These are phyloP conservation scores for Dictyostelium firmibasis DNA, from an alignment of 78 protist species.

Conservation along the genomic window DNA sequence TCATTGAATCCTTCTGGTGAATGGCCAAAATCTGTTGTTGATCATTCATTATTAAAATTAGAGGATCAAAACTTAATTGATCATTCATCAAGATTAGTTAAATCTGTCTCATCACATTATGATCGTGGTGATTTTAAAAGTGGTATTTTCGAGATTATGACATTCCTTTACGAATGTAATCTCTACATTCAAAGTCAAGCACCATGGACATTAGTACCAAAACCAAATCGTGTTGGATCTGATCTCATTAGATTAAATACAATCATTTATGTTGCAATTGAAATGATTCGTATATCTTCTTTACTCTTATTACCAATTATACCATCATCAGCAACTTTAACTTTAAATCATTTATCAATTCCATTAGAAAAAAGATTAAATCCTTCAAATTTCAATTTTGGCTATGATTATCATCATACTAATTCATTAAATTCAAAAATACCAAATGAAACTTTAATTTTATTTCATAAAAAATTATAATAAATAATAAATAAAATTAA, in stretches of 20 bases:
- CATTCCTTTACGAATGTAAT: constrained; percentile 23
- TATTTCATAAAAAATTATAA: neutral
- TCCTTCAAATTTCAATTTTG: neutral
- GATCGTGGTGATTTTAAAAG: constrained; percentile 34
- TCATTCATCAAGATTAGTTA: neutral
- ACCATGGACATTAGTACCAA: constrained; percentile 81
- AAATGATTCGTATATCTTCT: constrained; percentile 37
- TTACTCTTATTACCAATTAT: constrained; percentile 54
- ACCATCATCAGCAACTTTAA: constrained; percentile 16
- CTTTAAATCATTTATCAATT: constrained; percentile 45
- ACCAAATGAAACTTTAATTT: neutral
- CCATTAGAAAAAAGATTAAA: neutral
- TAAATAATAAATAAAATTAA: neutral
- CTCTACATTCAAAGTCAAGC: neutral
- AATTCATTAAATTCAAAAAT: neutral
- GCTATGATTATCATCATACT: neutral
- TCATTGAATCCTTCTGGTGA: constrained; percentile 17
- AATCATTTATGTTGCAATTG: constrained; percentile 35
- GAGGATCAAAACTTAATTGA: neutral
- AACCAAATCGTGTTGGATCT: constrained; percentile 26
- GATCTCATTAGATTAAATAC: constrained; percentile 25
- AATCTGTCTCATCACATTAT: neutral
- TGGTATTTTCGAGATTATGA: constrained; percentile 47
- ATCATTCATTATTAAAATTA: neutral
- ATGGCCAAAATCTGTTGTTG: constrained; percentile 8